Evolutionary conservation across 352 stramenopile genomes (phyloP), one percentile per base, ranked within the genome.

Genomic region (Phytophthora pinifolia): DNA sequence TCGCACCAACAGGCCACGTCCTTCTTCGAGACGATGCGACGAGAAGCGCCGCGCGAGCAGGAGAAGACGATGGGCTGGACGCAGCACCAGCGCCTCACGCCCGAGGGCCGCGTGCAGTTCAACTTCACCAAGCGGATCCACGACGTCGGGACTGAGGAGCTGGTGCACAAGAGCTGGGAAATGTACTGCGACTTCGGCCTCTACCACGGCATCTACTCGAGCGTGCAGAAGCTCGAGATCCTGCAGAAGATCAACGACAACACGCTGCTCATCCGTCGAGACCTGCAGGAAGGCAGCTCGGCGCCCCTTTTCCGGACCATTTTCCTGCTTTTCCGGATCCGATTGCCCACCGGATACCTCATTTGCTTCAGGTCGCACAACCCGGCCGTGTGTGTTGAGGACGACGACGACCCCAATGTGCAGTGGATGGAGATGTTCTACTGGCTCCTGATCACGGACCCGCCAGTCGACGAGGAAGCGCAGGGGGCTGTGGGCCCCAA

Each of bases 371-470:
- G 73, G 10, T 88, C 81, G 15, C 72, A 86, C 50, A 88, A 91
- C 55, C 79, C 81, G 13, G 45, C 53, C 0, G 67, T 89, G 27
- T 84, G 70, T 35, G 65, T 68, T 9, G 52, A 77, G 44, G 70
- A 85, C 47, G 70, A 86, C 56, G 70, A 85, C 55, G 70, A 86
- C 31, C 70, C 71, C 17, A 83, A 73, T 35, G 74, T 89, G 34
- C 74, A 87, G 62, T 89, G 78, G 81, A 84, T 91, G 74, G 78
- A 89, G 17, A 88, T 86, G 74, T 87, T 82, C 25, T 86, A 86
- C 67, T 91, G 81, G 81, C 73, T 88, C 34, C 78, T 83, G 72
- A 70, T 91, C 46, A 78, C 72, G 3, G 76, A 83, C 43, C 60
- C 69, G 31, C 59, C 46, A 1, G 50, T 33, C 1, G 53, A 79